phyloP scores from a whole-genome alignment of 352 stramenopile species.

The Elongisporangium senticosum region DNA sequence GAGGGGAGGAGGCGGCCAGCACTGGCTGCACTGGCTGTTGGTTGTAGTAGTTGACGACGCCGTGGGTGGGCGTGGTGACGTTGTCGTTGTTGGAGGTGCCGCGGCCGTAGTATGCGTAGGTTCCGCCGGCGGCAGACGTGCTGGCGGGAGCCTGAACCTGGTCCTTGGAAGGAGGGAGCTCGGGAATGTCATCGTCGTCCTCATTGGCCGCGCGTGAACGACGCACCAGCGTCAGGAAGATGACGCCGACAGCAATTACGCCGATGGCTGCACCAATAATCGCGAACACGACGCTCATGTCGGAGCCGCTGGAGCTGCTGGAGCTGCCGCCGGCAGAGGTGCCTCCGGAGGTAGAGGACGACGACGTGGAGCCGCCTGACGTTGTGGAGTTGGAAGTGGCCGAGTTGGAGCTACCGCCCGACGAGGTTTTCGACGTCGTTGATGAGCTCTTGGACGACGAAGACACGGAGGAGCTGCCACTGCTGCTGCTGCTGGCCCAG shows the following conservation, averaged over 20 bases:
- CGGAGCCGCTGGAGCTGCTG: conserved; percentile 20
- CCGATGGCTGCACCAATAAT: conserved; percentile 74
- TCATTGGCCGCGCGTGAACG: conserved; percentile 53
- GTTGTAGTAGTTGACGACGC: conserved; percentile 48
- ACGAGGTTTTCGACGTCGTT: conserved; percentile 5
- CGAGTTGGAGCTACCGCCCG: conserved; percentile 3
- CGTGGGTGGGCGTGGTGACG: conserved; percentile 16
- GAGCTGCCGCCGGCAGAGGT: conserved; percentile 3
- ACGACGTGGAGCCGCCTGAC: conserved; percentile 14
- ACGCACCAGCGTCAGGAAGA: conserved; percentile 72
- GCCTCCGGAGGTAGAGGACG: conserved; percentile 12
- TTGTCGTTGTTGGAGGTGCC: conserved; percentile 12
- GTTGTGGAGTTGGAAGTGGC: conserved; percentile 9
- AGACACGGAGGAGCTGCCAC: conserved; percentile 1
- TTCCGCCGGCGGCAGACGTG: conserved; percentile 17
- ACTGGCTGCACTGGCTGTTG: conserved; percentile 35
- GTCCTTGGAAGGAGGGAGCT: conserved; percentile 27
- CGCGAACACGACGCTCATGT: conserved; percentile 72
- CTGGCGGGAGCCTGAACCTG: conserved; percentile 20
- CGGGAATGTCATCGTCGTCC: conserved; percentile 54
- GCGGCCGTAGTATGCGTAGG: conserved; percentile 25
- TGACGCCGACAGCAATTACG: conserved; percentile 72
- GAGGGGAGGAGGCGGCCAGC: conserved; percentile 31
- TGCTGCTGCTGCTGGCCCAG: conserved; percentile 13
- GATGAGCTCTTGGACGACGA: neutral